Base-by-base conservation (phyloP, 345 rosid genomes). In the Arabidopsis suecica region DNA sequence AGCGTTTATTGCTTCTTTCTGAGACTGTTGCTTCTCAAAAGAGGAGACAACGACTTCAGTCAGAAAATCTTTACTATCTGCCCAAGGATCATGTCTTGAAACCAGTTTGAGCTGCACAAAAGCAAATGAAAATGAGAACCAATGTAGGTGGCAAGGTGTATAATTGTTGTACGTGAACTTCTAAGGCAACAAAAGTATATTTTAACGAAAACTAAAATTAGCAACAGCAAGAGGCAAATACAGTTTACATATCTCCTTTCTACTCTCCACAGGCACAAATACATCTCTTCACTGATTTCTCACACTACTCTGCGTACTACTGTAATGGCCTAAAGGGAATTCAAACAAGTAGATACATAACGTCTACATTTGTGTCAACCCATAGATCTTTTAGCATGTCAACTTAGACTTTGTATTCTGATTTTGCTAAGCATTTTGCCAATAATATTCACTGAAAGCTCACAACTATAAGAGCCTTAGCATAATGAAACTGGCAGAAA, bases 1-100 rank as follows among this genome's bases (percentile, higher is more conserved):
- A 34, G 99, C 97, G 84, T 95, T 95, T 82, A 95, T 92, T 50
- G 99, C 91, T 86, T 95, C 99, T 77, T 90, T 95, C 78, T 95
- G 99, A 63, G 99, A 95, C 72, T 84, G 91, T 51, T 92, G 97
- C 80, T 88, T 95, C 82, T 86, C 97, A 75, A 95, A 95, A 77
- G 87, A 90, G 66, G 97, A 89, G 78, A 95, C 88, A 85, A 95
- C 89, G 58, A 95, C 96, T 86, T 95, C 99, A 73, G 87, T 78
- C 54, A 95, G 91, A 82, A 95, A 95, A 82, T 88, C 93, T 77
- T 83, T 84, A 82, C 87, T 92, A 36, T 84, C 83, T 54, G 97
- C 90, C 99, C 97, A 95, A 2, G 90, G 90, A 78, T 95, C 99
- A 61, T 92, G 71, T 57, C 81, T 79, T 5, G 97, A 88, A 58